Evolutionary conservation across 129 eudicot genomes (phyloP), one percentile per base, ranked within the genome.

Genomic region (Pulicaria dysenterica): DNA sequence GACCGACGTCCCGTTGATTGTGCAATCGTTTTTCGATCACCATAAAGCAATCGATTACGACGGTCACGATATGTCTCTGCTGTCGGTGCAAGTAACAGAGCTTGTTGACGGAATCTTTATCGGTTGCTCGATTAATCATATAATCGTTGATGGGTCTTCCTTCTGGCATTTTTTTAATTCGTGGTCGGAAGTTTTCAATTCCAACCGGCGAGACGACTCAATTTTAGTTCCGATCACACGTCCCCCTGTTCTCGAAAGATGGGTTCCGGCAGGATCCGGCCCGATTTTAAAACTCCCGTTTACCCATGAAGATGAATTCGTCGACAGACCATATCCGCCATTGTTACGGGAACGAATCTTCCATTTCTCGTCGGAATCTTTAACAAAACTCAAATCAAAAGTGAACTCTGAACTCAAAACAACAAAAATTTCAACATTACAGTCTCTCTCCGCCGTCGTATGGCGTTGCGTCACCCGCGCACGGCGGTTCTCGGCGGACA

Each of bases 141-240:
- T 73, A 77, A 58, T 82, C 4, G 84, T 24, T n/a, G 92, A 89
- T 42, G 96, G 96, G 0, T 31, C 87, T 13, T 89, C 96, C 4
- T 86, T 13, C 41, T 89, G 92, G 96, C 83, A 86, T 77, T 89
- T 89, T 72, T 79, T 84, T 69, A 86, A 89, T 41, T 43, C 83
- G 0, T 89, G 69, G 66, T 79, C 86, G 0, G 81, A 84, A 55
- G 39, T 80, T 17, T 82, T 79, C 64, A 58, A 58, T n/a, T 75
- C 77, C 6, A 68, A 66, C 9, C 11, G 43, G 8, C 11, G 9
- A 46, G 53, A 62, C 8, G 45, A 54, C 34, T 2, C 31, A 2
- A 3, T 2, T 13, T 7, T 51, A 6, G 6, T 31, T 4, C 34
- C 73, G 8, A 69, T 83, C 13, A 82, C 89, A 2, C 67, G 79